Conservation (phyloP, 768 basidiomycete genomes). For the Russula griseocarnosa region DNA sequence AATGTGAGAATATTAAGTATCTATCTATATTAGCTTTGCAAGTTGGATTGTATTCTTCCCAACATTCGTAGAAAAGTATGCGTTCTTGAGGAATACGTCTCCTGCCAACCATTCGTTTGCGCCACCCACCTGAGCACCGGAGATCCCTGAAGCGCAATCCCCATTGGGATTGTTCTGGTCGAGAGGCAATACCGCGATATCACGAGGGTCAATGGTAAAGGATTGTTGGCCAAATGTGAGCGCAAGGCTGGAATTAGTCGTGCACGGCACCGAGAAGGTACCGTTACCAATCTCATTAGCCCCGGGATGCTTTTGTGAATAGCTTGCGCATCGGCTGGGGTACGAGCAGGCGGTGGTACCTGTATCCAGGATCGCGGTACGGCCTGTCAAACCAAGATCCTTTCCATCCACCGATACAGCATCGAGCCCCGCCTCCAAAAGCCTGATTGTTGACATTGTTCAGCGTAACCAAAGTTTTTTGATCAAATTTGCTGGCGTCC, state of each 20-base stretch:
- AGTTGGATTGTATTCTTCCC: constrained; percentile 55
- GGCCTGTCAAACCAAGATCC: constrained; percentile 48
- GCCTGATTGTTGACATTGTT: constrained; percentile 56
- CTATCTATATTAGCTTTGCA: constrained; percentile 7
- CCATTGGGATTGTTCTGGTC: constrained; percentile 50
- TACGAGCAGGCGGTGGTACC: constrained; percentile 45
- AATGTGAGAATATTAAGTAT: too few species aligned
- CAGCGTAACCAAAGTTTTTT: constrained; percentile 53
- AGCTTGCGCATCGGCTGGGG: constrained; percentile 47
- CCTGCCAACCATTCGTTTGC: constrained; percentile 66
- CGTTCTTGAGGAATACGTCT: constrained; percentile 76
- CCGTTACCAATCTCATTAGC: constrained; percentile 47
- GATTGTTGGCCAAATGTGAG: constrained; percentile 54
- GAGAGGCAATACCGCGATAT: constrained; percentile 57
- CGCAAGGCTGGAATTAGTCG: constrained; percentile 47
- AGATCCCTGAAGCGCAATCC: constrained; percentile 68
- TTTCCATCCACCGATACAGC: constrained; percentile 55
- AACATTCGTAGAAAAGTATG: constrained; percentile 64
- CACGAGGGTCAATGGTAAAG: constrained; percentile 63
- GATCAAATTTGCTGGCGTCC: constrained; percentile 64
- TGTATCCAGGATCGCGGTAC: constrained; percentile 63
- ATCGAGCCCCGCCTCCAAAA: constrained; percentile 75
- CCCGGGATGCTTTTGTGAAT: constrained; percentile 56
- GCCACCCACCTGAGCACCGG: constrained; percentile 55
- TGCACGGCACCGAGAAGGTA: constrained; percentile 64